These are phyloP conservation scores for Microglena sp. DNA, from an alignment of 139 green algal species.

Conservation along the genomic window DNA sequence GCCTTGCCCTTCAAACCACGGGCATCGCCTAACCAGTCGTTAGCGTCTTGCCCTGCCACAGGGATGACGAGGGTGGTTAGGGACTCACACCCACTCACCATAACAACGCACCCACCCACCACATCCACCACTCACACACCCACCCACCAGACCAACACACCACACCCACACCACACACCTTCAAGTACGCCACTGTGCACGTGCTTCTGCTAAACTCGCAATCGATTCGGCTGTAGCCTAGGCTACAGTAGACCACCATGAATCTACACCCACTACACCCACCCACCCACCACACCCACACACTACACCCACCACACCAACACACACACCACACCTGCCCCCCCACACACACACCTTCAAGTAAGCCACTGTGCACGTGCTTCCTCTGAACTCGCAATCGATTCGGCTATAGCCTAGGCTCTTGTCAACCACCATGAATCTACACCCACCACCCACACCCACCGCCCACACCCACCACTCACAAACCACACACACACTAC, in stretches of 20 bases:
- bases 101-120: no score
- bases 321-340: no score
- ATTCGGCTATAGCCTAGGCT: conserved; percentile 38
- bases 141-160: no score
- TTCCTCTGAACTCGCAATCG: conserved; percentile 76
- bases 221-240: conserved; percentile 48
- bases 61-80: not conserved
- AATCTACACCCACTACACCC: no score
- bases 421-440: conserved; percentile 61
- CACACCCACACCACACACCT: no score
- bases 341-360: conserved; percentile 49
- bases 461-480: no score
- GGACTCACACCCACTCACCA: no score
- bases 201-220: conserved; percentile 79
- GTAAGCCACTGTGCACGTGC: conserved; percentile 61
- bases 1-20: conserved; percentile 45
- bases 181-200: conserved; percentile 55
- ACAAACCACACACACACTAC: no score
- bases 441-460: no score
- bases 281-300: no score
- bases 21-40: conserved; percentile 75
- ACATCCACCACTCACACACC: no score
- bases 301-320: no score
- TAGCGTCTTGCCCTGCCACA: conserved; percentile 13
- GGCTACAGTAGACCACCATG: conserved; percentile 44